Percentiles rank a stretch among this genome's conserved stretches.
These are phyloP conservation scores for Coemansia sp. DNA, from an alignment of 192 early-diverging fungal genomes.

Conservation along the genomic window DNA sequence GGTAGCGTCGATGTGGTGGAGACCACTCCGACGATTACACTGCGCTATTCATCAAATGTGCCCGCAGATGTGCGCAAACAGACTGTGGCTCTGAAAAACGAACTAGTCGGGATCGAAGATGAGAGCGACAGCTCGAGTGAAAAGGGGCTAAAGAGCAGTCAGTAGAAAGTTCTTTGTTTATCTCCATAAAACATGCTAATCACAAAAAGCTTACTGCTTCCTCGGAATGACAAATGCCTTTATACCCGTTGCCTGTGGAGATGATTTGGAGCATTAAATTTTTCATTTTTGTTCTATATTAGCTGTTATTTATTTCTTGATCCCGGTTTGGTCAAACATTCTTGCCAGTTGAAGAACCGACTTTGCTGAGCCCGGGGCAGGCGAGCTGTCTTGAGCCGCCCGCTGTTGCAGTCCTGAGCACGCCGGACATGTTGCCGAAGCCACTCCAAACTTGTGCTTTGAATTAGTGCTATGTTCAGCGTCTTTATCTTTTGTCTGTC, in stretches of 20 bases:
- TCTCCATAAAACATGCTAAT: too few species aligned
- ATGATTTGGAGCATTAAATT: background rate
- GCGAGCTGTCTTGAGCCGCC: background rate
- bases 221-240: too few species aligned
- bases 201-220: too few species aligned
- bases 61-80: constrained; percentile 45
- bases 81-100: constrained; percentile 51
- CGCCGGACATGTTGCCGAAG: constrained; percentile 11
- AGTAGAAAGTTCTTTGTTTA: background rate
- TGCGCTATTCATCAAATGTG: constrained; percentile 52
- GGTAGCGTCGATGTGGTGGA: constrained; percentile 51
- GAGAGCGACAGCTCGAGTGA: constrained; percentile 34
- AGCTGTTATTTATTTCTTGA: too few species aligned
- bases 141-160: background rate
- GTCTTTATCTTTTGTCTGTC: background rate
- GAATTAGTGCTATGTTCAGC: too few species aligned
- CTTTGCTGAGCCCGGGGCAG: constrained; percentile 4
- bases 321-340: constrained; percentile 33
- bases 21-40: constrained; percentile 45
- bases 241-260: too few species aligned
- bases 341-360: constrained; percentile 40
- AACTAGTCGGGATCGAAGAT: constrained; percentile 51
- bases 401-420: constrained; percentile 1
- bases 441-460: constrained; percentile 6
- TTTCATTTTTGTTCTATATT: background rate